Base-by-base conservation (phyloP, 306 rosid genomes). In the Rosa lucieae region DNA sequence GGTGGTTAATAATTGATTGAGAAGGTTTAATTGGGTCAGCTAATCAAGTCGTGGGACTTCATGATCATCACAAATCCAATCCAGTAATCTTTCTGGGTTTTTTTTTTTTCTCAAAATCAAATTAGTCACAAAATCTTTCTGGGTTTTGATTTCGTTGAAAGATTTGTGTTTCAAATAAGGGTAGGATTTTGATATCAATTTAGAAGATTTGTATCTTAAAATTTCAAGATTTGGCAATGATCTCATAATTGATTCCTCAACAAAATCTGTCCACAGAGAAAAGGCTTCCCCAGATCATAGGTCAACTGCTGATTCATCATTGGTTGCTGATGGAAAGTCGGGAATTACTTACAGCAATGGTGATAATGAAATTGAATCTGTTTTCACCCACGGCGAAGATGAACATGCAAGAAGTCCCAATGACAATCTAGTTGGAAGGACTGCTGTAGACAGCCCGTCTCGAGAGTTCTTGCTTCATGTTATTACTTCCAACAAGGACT, bases 201-300 rank as follows among this genome's bases (percentile, higher is more conserved):
- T 26, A 26, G 29, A 26, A 26, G 29, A 26, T 26, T 26, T 26
- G 29, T 26, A 1, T 26, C 29, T 26, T 26, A 26, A 26, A 26
- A 26, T 84, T 79, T 71, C 89, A 94, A 97, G 97, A 83, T 94
- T 94, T 89, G 90, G 83, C 77, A 90, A 89, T 79, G 93, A 92
- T 80, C 93, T 90, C 76, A 81, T 85, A 67, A 78, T 84, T 71
- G 92, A 78, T 68, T 61, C 72, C 86, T 81, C 80, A 13, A 46
- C 93, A 47, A 86, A 87, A 80, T 72, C 82, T 43, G 56, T 75
- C 87, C 82, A 82, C 14, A 86, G 83, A 59, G 92, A 87, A 78
- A 84, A 82, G 73, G 80, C 75, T 81, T 87, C 84, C 47, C 69
- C 82, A 52, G 94, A 86, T 86, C 88, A 63, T 80, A 85, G 74